Evolutionary conservation across 306 rosid genomes (phyloP), one percentile per base, ranked within the genome.

Genomic region (Cucumis cinereus): DNA sequence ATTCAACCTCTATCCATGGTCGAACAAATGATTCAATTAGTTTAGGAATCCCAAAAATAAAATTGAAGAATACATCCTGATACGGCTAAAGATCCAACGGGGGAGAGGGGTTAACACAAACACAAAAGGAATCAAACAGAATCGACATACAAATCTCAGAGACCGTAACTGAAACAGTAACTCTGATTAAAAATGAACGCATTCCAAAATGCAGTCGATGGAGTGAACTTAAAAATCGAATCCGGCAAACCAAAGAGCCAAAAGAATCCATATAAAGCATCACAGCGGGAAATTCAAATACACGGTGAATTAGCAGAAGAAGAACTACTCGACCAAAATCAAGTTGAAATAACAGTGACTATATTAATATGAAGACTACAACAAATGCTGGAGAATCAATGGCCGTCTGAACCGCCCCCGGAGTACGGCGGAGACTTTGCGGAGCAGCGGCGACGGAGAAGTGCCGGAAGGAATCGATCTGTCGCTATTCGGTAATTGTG

Each of bases 341-440:
- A 17, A 26, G 9, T 19, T 41, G 52, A 23, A 30, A 6, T 66
- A 45, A 47, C 66, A 76, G 60, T 40, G 73, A 79, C 15, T 12
- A 58, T 82, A 82, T 60, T 19, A 78, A 17, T 40, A 70, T 77
- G 47, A 77, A 57, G 41, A 36, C 76, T 76, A 84, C 73, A 75
- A 86, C 43, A n/a, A 90, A 83, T 49, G 88, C 85, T 15, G 82
- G 75, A 33, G 89, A 83, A 58, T 83, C 76, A 35, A 86, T 70
- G 76, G 85, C 70, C 47, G 87, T 80, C 82, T 87, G 84, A 67
- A 82, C 85, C 33, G 83, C 82, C 30, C 23, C 1, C 23, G 11
- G 20, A 9, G 14, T 9, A 55, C 28, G 28, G 28, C n/a, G 63
- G 63, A 58, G 63, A 58, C 22, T 58, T 58, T 22, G 17, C 63